phyloP scores from a whole-genome alignment of 306 rosid species.

The Canavalia ensiformis region DNA sequence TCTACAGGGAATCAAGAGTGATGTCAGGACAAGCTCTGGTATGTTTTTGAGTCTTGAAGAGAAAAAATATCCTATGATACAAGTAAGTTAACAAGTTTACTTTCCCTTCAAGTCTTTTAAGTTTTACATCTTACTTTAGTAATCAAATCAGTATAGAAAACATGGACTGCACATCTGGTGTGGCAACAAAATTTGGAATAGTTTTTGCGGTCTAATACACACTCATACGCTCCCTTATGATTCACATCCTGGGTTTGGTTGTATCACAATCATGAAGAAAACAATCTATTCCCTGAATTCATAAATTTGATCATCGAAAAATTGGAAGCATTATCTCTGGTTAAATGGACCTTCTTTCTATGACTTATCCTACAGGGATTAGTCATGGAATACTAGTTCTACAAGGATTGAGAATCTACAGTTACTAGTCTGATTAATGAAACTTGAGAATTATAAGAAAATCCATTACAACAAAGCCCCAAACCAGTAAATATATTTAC shows the following conservation, averaged over 20 bases:
- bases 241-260: slow-evolving; percentile 27
- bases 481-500: background rate
- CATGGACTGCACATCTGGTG: slow-evolving; percentile 18
- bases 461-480: background rate
- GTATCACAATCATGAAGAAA: slow-evolving; percentile 21
- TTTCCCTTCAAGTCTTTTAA: background rate
- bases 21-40: slow-evolving; percentile 96
- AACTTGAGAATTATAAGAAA: slow-evolving; percentile 15
- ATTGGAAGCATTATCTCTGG: background rate
- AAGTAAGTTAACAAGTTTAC: slow-evolving; percentile 58
- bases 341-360: slow-evolving; percentile 21
- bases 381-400: slow-evolving; percentile 21
- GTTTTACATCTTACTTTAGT: slow-evolving; percentile 11
- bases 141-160: slow-evolving; percentile 27
- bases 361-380: slow-evolving; percentile 6
- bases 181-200: slow-evolving; percentile 17
- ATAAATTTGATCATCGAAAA: slow-evolving; percentile 9
- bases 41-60: slow-evolving; percentile 82
- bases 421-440: background rate
- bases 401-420: slow-evolving; percentile 28
- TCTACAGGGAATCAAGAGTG: slow-evolving; percentile 86
- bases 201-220: slow-evolving; percentile 18
- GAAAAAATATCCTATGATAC: slow-evolving; percentile 80
- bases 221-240: slow-evolving; percentile 33
- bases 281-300: background rate